Base-by-base conservation (phyloP, 1,284 basidiomycete genomes). In the Pascua sp. region DNA sequence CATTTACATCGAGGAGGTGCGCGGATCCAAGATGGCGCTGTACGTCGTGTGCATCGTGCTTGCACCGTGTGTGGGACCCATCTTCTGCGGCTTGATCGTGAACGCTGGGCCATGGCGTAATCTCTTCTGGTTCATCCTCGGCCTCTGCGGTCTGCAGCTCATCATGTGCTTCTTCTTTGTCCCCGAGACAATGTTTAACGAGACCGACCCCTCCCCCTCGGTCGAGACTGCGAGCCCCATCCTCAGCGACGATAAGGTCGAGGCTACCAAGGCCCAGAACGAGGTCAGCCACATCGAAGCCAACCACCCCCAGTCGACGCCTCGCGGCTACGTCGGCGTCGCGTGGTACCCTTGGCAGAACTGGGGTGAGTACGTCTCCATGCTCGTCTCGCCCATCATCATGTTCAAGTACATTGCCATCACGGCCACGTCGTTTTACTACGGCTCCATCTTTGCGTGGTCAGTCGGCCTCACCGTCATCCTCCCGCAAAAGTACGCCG, bases 381-480 rank as follows among this genome's bases (percentile, higher is more conserved):
- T 73, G 42, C 60, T 63, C 17, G 24, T 66, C 5, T 59, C 60
- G 1, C 74, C 76, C 0, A 64, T 77, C 50, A 42, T 59, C n/a
- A 67, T 69, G 66, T 57, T 64, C 18, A 36, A 55, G 51, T 42
- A 5, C 55, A 8, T 67, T 8, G 55, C 51, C 13, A 70, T 70
- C 53, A 53, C 67, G 17, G 17, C 73, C 15, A 65, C 69, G 7
- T 69, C 68, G 2, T 64, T 75, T 54, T 71, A 70, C 52, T 75
- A 73, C 62, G 75, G 72, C 17, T 65, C 66, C 17, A 72, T 77
- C 59, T 66, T 59, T 52, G 73, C 72, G 69, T 50, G 55, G 18
- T 64, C 63, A 1, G 73, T 77, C 45, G 73, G 70, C 12, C 66
- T 72, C 56, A 74, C 74, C 9, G 64, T 78, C 41, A 63, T 72